Percentiles rank a stretch among this genome's conserved stretches.
Conservation (phyloP, 1,284 basidiomycete species). For the Cutaneotrichosporon spelunceum region DNA sequence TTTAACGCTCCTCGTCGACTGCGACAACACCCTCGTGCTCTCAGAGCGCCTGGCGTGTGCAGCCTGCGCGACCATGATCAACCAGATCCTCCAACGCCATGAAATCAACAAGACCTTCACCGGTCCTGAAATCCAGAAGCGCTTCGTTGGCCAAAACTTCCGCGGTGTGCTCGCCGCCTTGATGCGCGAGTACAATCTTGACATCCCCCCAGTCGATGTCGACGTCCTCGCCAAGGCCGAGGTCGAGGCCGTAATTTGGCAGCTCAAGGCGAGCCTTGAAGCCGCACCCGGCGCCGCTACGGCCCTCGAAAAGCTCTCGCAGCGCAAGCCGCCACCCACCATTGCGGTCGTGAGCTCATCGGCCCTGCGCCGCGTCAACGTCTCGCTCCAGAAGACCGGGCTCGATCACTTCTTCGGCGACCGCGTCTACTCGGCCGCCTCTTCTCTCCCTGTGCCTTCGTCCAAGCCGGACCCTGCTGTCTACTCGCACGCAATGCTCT, state of each 20-base stretch:
- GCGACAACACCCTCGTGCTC: slow-evolving; percentile 37
- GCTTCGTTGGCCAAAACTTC: slow-evolving; percentile 35
- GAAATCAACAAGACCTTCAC: slow-evolving; percentile 14
- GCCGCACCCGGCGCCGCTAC: slow-evolving; percentile 23
- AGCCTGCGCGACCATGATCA: slow-evolving; percentile 29
- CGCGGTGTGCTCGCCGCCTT: slow-evolving; percentile 28
- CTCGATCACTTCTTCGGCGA: slow-evolving; percentile 24
- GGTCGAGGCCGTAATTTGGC: slow-evolving; percentile 22
- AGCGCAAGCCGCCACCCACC: slow-evolving; percentile 12
- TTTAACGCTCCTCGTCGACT: slow-evolving; percentile 32
- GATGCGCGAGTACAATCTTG: slow-evolving; percentile 19
- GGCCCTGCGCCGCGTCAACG: slow-evolving; percentile 29
- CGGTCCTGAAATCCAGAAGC: slow-evolving; percentile 21
- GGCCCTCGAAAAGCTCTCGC: slow-evolving; percentile 16
- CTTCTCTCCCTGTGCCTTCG: slow-evolving; percentile 22
- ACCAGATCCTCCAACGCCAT: slow-evolving; percentile 20
- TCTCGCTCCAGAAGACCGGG: slow-evolving; percentile 22
- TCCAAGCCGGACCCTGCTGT: slow-evolving; percentile 35
- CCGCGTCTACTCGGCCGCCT: slow-evolving; percentile 30
- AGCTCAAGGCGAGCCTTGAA: slow-evolving; percentile 16
- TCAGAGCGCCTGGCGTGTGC: slow-evolving; percentile 32
- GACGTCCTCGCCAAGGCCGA: slow-evolving; percentile 25
- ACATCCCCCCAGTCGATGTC: slow-evolving; percentile 21
- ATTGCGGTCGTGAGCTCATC: slow-evolving; percentile 28
- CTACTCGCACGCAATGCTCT: slow-evolving; percentile 24